Evolutionary conservation across 1,284 basidiomycete genomes (phyloP).

Genomic region (Mycena citricolor): DNA sequence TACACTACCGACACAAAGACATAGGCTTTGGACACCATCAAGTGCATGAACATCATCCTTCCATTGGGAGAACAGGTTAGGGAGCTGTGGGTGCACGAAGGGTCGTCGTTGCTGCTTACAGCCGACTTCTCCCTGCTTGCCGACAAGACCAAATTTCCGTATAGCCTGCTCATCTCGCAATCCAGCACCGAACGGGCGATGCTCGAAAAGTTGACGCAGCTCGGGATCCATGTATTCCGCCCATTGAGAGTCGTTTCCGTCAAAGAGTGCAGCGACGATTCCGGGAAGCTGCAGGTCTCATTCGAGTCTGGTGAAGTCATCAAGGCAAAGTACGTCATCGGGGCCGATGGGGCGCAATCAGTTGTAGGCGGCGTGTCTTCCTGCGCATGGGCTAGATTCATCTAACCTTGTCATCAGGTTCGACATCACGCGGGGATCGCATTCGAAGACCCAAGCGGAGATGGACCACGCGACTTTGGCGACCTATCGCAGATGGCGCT

Average conservation of each 20-base stretch:
- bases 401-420: constrained; percentile 27
- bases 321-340: constrained; percentile 49
- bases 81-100: constrained; percentile 32
- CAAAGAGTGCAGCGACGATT: constrained; percentile 24
- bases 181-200: constrained; percentile 46
- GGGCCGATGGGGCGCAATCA: constrained; percentile 58
- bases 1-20: too few species aligned
- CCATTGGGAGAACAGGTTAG: constrained; percentile 37
- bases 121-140: constrained; percentile 36
- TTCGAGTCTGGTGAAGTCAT: constrained; percentile 52
- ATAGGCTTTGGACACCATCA: constrained; percentile 49
- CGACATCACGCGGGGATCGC: constrained; percentile 33
- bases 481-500: constrained; percentile 33
- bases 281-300: constrained; percentile 36
- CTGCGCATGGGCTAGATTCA: neutral
- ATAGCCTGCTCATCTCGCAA: constrained; percentile 46
- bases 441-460: constrained; percentile 37
- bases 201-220: constrained; percentile 33
- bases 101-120: constrained; percentile 29
- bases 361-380: constrained; percentile 35
- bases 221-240: constrained; percentile 35
- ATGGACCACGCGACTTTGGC: constrained; percentile 24
- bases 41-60: constrained; percentile 42
- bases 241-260: constrained; percentile 39
- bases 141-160: constrained; percentile 46